Evolutionary conservation across 495 filamentous ascomycete species (phyloP), one percentile per base, ranked within the genome.

Genomic region (Aspergillus nanangensis): DNA sequence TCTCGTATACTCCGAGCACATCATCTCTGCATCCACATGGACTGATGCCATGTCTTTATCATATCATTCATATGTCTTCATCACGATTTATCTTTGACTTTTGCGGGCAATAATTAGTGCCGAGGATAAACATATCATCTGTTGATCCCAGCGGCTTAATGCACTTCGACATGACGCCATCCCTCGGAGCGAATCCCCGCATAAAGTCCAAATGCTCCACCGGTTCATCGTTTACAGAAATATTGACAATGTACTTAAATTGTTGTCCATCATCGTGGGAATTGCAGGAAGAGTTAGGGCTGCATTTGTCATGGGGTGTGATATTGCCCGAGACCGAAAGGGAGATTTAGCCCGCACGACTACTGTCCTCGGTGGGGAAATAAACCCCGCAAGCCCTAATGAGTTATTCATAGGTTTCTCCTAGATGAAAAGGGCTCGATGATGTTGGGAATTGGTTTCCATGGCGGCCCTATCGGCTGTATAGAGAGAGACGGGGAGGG

Each of bases 221-320:
- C 67, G 0, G 74, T 75, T 66, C 74, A 78, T 77, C 66, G 67
- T 63, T 0, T 68, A 69, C 13, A 78, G 57, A 55, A 77, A 78
- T 0, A 71, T 76, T 2, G 69, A 75, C 1, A 73, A 64, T 35
- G 76, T 66, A 49, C 77, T 76, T 29, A 78, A 65, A 45, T 78
- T 76, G 39, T 59, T 76, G 13, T 71, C 58, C 56, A 75, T 47
- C 75, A 78, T 76, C 2, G 72, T 77, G 7, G 72, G 70, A 15
- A 72, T 48, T 3, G 75, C 71, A 11, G 74, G 64, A 5, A 77
- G 70, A 29, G 25, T 29, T 29, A 29, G 25, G 25, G 25, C 25
- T 29, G 7, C 25, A 11, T 11, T 11, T 7, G 25, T 5, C 11
- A 5, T 11, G 7, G 25, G 5, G 25, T 11, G 25, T 29, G 25